Evolutionary conservation across 805 yeast species (phyloP), one percentile per base, ranked within the genome.

Genomic region (Candida wancherniae): DNA sequence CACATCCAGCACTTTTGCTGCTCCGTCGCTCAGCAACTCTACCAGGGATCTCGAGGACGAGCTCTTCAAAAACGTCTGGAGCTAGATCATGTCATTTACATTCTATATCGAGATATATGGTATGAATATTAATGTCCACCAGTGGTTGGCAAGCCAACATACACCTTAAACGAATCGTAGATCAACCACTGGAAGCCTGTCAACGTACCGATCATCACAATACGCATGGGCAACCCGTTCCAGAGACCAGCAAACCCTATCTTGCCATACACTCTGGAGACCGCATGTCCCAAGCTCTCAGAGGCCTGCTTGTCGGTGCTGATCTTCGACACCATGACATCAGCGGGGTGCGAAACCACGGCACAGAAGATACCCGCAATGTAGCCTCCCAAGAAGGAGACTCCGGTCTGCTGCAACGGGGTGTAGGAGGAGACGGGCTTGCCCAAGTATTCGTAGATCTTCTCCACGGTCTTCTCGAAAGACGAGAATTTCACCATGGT

Each of bases 361-460:
- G 98, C 97, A 69, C 97, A 90, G 67, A 88, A 76, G 34, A 92
- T 80, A 79, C 97, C 98, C 8, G 97, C 98, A 54, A 90, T 75
- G 66, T 90, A 90, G 57, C 98, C 97, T 59, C 95, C 96, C 28
- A 79, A 67, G 67, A 90, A 92, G 15, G 95, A 85, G 23, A 92
- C 95, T 30, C 96, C 94, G 14, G 96, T 90, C 63, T 92, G 97
- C 51, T 81, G 80, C 24, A 79, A 45, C 24, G 78, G 59, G 9
- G 84, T 65, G 69, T 84, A 85, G 37, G 84, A 78, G 14, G 71
- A 63, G 55, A 78, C 85, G 29, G 82, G 75, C 50, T 74, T 76
- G 26, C 95, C 87, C 46, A 90, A 68, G 37, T 67, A 71, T 17
- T 66, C 47, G 65, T 92, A 90, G 52, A 90, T 88, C 29, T 63